Base-by-base conservation (phyloP, 331 rosid genomes). In the Acacia concinna region DNA sequence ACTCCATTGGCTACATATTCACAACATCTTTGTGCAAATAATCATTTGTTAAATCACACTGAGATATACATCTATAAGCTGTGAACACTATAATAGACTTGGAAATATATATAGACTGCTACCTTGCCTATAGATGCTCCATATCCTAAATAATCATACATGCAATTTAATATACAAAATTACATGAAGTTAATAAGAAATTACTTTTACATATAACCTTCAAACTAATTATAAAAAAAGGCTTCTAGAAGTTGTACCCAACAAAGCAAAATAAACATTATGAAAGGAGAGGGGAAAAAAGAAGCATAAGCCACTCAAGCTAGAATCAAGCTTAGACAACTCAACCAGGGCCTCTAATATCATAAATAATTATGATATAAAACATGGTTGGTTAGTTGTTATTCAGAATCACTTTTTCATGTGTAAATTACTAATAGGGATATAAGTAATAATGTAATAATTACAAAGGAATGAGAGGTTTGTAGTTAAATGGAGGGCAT, bases 1-100 rank as follows among this genome's bases (percentile, higher is more conserved):
- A 67, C 51, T 67, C 72, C 31, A 51, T 88, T 56, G 95, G 92
- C 95, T n/a, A n/a, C n/a, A n/a, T 90, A 56, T 41, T 17, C 71
- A 18, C 5, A n/a, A n/a, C n/a, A n/a, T n/a, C n/a, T n/a, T n/a
- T n/a, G n/a, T n/a, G n/a, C n/a, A n/a, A n/a, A n/a, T n/a, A n/a
- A n/a, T n/a, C n/a, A n/a, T n/a, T n/a, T n/a, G n/a, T n/a, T n/a
- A n/a, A n/a, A n/a, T n/a, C n/a, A n/a, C n/a, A n/a, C n/a, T n/a
- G n/a, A n/a, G n/a, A n/a, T n/a, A n/a, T n/a, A n/a, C n/a, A n/a
- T n/a, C n/a, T n/a, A n/a, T n/a, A n/a, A n/a, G n/a, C n/a, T n/a
- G n/a, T n/a, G n/a, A n/a, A n/a, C n/a, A n/a, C n/a, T n/a, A n/a
- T n/a, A n/a, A n/a, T n/a, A n/a, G n/a, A n/a, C n/a, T n/a, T n/a